Conservation (phyloP, 257 asterid genomes). For the Sherardia arvensis region DNA sequence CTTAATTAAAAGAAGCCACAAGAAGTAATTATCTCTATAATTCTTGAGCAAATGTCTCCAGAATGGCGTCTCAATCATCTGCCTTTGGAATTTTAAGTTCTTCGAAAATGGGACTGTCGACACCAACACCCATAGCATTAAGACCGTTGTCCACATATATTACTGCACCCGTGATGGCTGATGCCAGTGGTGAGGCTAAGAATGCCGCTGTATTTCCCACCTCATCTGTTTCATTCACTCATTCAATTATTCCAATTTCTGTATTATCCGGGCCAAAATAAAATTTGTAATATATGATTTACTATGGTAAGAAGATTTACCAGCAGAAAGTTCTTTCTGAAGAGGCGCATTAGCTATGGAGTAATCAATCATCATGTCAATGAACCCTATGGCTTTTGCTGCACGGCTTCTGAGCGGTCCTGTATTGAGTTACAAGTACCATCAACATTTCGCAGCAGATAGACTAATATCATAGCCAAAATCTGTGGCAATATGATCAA, state of each 20-base stretch:
- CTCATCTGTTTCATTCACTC: conserved; percentile 52
- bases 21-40: too few relatives aligned
- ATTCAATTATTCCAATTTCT: conserved; percentile 6
- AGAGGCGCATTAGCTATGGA: conserved; percentile 68
- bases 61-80: conserved; percentile 11
- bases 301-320: conserved; percentile 17
- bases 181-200: conserved; percentile 73
- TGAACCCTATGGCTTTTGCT: conserved; percentile 87
- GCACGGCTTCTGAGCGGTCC: conserved; percentile 90
- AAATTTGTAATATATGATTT: not conserved
- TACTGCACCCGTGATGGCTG: conserved; percentile 81
- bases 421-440: conserved; percentile 8
- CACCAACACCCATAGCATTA: conserved; percentile 84
- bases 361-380: conserved; percentile 91
- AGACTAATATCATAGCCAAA: not conserved
- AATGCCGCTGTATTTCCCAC: conserved; percentile 82
- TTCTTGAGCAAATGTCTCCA: conserved; percentile 10
- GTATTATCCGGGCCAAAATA: not conserved
- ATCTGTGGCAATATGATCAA: not conserved
- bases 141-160: conserved; percentile 82
- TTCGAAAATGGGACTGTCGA: conserved; percentile 65
- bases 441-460: not conserved
- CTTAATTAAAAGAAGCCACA: too few relatives aligned
- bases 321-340: conserved; percentile 78
- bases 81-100: conserved; percentile 60